Conservation (phyloP, 139 green algal species). For the Volvox reticuliferus region DNA sequence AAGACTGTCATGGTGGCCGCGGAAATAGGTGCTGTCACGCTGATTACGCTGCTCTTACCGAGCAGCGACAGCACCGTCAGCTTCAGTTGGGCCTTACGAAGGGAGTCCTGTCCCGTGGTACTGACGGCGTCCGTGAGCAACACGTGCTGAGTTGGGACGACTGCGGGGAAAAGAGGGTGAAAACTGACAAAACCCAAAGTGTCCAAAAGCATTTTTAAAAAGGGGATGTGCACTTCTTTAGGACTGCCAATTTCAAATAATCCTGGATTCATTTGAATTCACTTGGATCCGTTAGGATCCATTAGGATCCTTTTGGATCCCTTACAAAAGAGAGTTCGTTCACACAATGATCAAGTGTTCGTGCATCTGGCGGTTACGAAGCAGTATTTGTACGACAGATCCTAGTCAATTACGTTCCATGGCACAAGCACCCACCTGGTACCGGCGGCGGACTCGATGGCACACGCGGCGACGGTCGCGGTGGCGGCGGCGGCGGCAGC, state of each 20-base stretch:
- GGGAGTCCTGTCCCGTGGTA: not conserved
- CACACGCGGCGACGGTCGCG: not conserved
- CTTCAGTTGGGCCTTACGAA: slow-evolving; percentile 8
- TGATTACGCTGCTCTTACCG: not conserved
- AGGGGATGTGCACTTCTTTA: no score
- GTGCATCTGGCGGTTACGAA: no score
- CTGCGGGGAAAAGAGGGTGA: not conserved
- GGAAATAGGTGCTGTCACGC: not conserved
- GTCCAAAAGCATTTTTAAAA: no score
- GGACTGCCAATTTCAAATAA: no score
- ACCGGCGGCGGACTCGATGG: not conserved
- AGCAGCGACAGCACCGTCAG: not conserved
- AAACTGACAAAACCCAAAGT: no score
- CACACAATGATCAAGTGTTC: no score
- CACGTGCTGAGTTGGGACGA: not conserved
- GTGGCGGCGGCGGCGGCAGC: not conserved
- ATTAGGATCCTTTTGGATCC: no score
- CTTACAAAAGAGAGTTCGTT: no score
- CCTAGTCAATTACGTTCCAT: no score
- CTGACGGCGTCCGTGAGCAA: not conserved
- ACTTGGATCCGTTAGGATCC: no score
- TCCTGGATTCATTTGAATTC: no score
- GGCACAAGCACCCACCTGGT: not conserved
- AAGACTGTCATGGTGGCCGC: not conserved
- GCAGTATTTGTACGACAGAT: no score